Conservation (phyloP, 148 eudicot species). For the Vaccinium vitisidaea region DNA sequence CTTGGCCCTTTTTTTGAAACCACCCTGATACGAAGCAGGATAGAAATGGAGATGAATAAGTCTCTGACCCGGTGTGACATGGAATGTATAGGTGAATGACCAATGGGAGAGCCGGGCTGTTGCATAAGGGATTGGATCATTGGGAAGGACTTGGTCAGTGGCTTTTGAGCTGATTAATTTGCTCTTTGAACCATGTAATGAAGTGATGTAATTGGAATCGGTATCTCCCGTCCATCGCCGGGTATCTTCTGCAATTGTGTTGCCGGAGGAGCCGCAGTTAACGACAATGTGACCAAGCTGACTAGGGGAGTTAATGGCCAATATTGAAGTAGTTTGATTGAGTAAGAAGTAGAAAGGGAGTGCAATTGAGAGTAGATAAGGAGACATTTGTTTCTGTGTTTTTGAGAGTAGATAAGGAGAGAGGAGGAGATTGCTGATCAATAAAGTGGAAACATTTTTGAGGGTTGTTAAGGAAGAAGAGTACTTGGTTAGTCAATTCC, state of each 20-base stretch:
- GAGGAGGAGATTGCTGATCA: background rate
- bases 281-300: conserved; percentile 11
- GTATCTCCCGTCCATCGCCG: conserved; percentile 27
- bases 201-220: background rate
- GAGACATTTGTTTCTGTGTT: background rate
- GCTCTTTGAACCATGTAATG: background rate
- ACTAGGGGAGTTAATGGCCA: background rate
- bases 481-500: background rate
- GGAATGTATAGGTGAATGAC: conserved; percentile 23
- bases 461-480: background rate
- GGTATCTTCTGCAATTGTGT: conserved; percentile 15
- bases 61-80: conserved; percentile 25
- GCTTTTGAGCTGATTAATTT: conserved; percentile 16
- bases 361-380: background rate
- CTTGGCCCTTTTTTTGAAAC: conserved; percentile 11
- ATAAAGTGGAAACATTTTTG: background rate
- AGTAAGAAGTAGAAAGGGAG: conserved; percentile 1
- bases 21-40: conserved; percentile 20
- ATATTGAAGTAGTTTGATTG: background rate
- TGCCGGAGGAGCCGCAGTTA: conserved; percentile 22
- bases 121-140: conserved; percentile 15
- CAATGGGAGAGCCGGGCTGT: conserved; percentile 22
- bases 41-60: conserved; percentile 30
- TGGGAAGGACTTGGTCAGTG: background rate
- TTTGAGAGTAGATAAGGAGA: background rate